A percentile compares a stretch with the other conserved stretches of the same genome.
These are phyloP conservation scores for Trypanosoma congolense DNA, from an alignment of 208 protist species.

Conservation along the genomic window DNA sequence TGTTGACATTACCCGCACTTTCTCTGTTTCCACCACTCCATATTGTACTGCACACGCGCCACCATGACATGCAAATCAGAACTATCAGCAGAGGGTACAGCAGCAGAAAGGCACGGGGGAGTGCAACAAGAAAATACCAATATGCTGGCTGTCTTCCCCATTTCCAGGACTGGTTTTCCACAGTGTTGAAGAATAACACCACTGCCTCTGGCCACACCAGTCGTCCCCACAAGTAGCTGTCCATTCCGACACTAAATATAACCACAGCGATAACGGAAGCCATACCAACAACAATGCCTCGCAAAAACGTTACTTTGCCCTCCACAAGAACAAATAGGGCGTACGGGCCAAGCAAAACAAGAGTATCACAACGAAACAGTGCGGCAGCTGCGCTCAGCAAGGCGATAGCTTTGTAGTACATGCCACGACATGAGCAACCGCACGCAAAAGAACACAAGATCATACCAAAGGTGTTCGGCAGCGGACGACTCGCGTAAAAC, in stretches of 20 bases:
- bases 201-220: slow-evolving; percentile 88
- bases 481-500: slow-evolving; percentile 84
- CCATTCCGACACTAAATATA: slow-evolving; percentile 41
- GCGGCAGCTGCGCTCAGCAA: slow-evolving; percentile 34
- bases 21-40: not conserved
- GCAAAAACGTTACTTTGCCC: slow-evolving; percentile 9
- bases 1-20: not conserved
- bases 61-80: slow-evolving; percentile 14
- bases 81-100: slow-evolving; percentile 26
- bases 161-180: slow-evolving; percentile 69
- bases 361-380: slow-evolving; percentile 79
- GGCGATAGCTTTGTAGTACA: slow-evolving; percentile 15
- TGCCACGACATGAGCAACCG: slow-evolving; percentile 30
- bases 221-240: slow-evolving; percentile 80
- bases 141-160: slow-evolving; percentile 75
- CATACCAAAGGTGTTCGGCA: slow-evolving; percentile 91
- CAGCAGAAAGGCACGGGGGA: slow-evolving; percentile 67
- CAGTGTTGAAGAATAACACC: slow-evolving; percentile 90
- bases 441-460: slow-evolving; percentile 40
- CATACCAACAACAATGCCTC: slow-evolving; percentile 23
- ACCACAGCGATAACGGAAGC: slow-evolving; percentile 17
- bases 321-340: slow-evolving; percentile 24
- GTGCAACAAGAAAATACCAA: slow-evolving; percentile 86
- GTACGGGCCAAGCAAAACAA: slow-evolving; percentile 60
- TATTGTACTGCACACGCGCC: not conserved